These are phyloP conservation scores for Oldenlandia corymbosa DNA, from an alignment of 257 asterid species.

Conservation along the genomic window DNA sequence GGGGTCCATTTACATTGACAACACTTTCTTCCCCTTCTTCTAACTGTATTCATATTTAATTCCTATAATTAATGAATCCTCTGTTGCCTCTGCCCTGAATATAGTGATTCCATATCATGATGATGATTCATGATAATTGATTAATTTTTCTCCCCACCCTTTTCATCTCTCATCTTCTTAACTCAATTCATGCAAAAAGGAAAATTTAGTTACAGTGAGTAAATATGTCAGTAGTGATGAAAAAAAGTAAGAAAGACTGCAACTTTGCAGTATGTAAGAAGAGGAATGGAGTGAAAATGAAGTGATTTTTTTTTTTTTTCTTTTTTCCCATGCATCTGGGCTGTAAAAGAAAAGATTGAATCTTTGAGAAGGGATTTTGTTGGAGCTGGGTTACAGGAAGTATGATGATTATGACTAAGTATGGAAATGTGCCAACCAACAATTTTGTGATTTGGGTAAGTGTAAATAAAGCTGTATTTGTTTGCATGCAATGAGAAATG, in stretches of 20 bases:
- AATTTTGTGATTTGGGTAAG: slow-evolving; percentile 7
- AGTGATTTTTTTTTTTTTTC: too few species aligned
- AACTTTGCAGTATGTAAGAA: background rate
- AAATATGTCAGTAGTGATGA: too few species aligned
- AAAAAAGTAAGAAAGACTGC: background rate
- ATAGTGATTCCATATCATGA: too few species aligned
- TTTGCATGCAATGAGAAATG: slow-evolving; percentile 36
- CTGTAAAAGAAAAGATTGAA: background rate
- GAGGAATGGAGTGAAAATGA: background rate
- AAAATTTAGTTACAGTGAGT: too few species aligned
- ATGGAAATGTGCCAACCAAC: background rate
- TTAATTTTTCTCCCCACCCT: too few species aligned
- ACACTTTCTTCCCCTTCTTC: slow-evolving; percentile 21
- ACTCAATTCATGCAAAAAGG: background rate
- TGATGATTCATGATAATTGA: too few species aligned
- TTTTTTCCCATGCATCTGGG: too few species aligned
- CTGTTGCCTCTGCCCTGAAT: slow-evolving; percentile 21
- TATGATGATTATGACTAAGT: background rate
- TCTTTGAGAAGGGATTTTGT: too few species aligned
- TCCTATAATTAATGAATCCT: slow-evolving; percentile 16
- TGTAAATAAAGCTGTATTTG: slow-evolving; percentile 24
- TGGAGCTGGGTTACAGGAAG: background rate
- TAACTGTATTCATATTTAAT: background rate
- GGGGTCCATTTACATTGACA: slow-evolving; percentile 38
- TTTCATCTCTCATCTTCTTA: background rate